Percentiles rank a stretch among this genome's conserved stretches.
Conservation (phyloP, 2,329 filamentous ascomycete species). For the Microascus cirrosus region DNA sequence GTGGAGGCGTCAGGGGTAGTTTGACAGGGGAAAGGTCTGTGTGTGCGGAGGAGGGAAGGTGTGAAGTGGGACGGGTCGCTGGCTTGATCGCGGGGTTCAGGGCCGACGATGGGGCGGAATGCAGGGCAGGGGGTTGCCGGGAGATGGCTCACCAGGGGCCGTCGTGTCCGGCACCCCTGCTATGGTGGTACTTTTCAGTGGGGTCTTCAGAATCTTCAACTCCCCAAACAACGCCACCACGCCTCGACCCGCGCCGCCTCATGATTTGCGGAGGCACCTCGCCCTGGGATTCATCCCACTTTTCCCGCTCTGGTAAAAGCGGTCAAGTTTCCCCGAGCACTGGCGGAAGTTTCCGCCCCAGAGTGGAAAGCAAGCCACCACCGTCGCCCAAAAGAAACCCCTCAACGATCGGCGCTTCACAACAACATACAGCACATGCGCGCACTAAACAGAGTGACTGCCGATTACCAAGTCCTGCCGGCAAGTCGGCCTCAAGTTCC, state of each 20-base stretch:
- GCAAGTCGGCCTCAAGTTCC: neutral
- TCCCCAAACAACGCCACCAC: neutral
- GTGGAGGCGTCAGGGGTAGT: constrained; percentile 5
- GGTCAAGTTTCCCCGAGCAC: neutral
- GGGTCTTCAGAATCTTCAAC: neutral
- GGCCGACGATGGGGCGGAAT: neutral
- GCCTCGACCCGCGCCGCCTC: neutral
- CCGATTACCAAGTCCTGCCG: neutral
- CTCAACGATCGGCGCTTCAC: neutral
- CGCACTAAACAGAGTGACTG: neutral
- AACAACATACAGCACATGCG: neutral
- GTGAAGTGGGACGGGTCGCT: neutral
- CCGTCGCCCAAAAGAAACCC: neutral
- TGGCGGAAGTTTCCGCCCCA: neutral
- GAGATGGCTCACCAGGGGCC: neutral
- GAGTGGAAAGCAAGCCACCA: neutral
- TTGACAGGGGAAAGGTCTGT: neutral
- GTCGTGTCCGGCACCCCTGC: neutral
- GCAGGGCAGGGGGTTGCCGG: neutral
- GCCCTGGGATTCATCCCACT: neutral
- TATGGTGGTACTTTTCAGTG: neutral
- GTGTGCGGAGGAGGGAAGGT: neutral
- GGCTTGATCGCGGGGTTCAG: neutral
- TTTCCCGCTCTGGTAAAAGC: too few species aligned
- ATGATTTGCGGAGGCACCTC: neutral